phyloP scores from a whole-genome alignment of 805 yeast genomes.

The Kodamaea kakaduensis region DNA sequence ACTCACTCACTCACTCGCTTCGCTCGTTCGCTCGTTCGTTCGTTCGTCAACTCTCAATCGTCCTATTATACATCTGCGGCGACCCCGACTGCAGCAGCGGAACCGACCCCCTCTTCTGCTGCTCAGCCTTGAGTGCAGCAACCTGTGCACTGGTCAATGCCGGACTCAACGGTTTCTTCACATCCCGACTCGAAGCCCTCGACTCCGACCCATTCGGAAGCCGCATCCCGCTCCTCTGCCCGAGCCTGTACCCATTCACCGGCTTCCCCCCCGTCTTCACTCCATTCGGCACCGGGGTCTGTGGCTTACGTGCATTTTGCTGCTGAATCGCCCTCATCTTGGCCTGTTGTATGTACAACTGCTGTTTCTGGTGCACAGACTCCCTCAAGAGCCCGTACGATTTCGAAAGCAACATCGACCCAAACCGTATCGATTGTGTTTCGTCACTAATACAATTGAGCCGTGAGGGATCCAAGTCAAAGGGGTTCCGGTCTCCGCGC shows the following conservation, averaged over 20 bases:
- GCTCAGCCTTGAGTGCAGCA: slow-evolving; percentile 8
- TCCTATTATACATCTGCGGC: slow-evolving; percentile 10
- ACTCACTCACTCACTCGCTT: too few species aligned
- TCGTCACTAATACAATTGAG: slow-evolving; percentile 79
- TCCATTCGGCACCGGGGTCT: slow-evolving; percentile 1
- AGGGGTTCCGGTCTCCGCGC: slow-evolving; percentile 40
- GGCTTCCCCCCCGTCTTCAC: neutral
- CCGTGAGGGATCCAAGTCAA: slow-evolving; percentile 74
- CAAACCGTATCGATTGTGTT: slow-evolving; percentile 87
- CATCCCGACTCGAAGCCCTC: slow-evolving; percentile 2
- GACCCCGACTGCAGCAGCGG: slow-evolving; percentile 6
- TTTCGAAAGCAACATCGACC: slow-evolving; percentile 84
- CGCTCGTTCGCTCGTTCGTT: too few species aligned
- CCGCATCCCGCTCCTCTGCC: slow-evolving; percentile 2
- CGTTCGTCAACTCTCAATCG: too few species aligned
- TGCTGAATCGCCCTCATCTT: slow-evolving; percentile 41
- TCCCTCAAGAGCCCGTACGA: slow-evolving; percentile 77
- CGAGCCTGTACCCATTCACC: slow-evolving; percentile 1
- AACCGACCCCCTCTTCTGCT: slow-evolving; percentile 7
- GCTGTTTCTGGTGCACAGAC: slow-evolving; percentile 67
- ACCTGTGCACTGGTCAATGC: slow-evolving; percentile 7
- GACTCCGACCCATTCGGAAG: neutral
- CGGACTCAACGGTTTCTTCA: slow-evolving; percentile 5
- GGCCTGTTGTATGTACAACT: slow-evolving; percentile 46
- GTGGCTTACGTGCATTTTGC: slow-evolving; percentile 21